Evolutionary conservation across 2,329 filamentous ascomycete genomes (phyloP), one percentile per base, ranked within the genome.

Genomic region (Diaporthe caulivora): DNA sequence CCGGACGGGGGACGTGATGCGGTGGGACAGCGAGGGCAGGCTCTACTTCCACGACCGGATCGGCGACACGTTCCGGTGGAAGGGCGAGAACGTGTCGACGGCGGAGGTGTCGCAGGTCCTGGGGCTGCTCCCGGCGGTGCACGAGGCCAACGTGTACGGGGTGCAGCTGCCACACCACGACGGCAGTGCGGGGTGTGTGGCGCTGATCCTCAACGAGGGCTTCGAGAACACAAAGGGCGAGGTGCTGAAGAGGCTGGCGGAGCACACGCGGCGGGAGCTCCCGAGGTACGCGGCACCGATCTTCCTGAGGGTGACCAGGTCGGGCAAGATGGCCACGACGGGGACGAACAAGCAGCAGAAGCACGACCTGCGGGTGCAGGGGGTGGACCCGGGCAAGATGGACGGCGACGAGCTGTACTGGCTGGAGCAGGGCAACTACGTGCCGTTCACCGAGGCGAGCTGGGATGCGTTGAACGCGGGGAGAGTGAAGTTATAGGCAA

Each of bases 261-360:
- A 83, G 0, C 91, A 95, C 78, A 88, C 88, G 0, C 79, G 84
- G 18, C 81, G 82, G 9, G 84, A 84, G 9, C 84, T 97, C 34
- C 95, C 95, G 0, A 88, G 87, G 64, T 97, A 93, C 78, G 94
- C 95, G 0, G 88, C 92, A 6, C 95, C 95, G 0, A 78, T 97
- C 0, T 98, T 97, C 83, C 80, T 98, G 62, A 87, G 95, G 17
- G 82, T 95, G 8, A 88, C 92, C 10, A 86, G 84, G 34, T 87
- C 88, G 34, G 83, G 88, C 58, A 82, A 84, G 3, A 87, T 90
- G 76, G 90, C 93, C 78, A 87, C 90, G 1, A 97, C 95, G 6
- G 94, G 95, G 0, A 98, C 95, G 62, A 93, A 95, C 79, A 98
- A 98, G 86, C 94, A 97, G 84, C 93, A 95, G 83, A 98, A 98